Conservation (phyloP, 768 basidiomycete genomes). For the Podaxis sp. region DNA sequence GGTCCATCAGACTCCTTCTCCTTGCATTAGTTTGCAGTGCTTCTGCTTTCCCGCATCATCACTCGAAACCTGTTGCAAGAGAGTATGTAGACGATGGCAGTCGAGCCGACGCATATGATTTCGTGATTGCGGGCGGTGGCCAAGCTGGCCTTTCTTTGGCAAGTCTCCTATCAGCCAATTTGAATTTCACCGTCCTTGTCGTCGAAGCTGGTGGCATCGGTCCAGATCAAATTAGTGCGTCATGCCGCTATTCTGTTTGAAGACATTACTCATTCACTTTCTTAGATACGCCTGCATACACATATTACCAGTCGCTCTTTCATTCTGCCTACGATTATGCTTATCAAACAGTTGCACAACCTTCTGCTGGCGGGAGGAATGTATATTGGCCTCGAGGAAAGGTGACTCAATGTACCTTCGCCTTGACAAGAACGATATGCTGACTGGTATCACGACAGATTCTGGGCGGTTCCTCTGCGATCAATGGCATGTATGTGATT, state of each 20-base stretch:
- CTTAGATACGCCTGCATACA: slow-evolving; percentile 48
- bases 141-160: slow-evolving; percentile 38
- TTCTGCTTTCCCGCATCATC: background rate
- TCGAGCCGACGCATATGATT: slow-evolving; percentile 31
- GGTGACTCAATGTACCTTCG: slow-evolving; percentile 26
- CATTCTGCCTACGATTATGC: slow-evolving; percentile 54
- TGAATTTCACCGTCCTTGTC: slow-evolving; percentile 35
- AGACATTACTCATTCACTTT: background rate
- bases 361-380: slow-evolving; percentile 38
- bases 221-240: slow-evolving; percentile 39
- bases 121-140: slow-evolving; percentile 35
- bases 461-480: slow-evolving; percentile 66
- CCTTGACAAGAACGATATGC: background rate
- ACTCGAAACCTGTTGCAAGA: background rate
- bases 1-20: background rate
- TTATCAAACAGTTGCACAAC: slow-evolving; percentile 50
- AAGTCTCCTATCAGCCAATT: slow-evolving; percentile 35
- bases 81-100: slow-evolving; percentile 16
- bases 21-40: background rate
- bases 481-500: slow-evolving; percentile 70
- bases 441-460: slow-evolving; percentile 32
- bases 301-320: slow-evolving; percentile 53
- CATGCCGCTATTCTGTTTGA: background rate
- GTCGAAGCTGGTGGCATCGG: slow-evolving; percentile 47
- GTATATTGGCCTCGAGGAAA: slow-evolving; percentile 64